Base-by-base conservation (phyloP, 495 filamentous ascomycete genomes). In the Amphirosellinia nigrospora region DNA sequence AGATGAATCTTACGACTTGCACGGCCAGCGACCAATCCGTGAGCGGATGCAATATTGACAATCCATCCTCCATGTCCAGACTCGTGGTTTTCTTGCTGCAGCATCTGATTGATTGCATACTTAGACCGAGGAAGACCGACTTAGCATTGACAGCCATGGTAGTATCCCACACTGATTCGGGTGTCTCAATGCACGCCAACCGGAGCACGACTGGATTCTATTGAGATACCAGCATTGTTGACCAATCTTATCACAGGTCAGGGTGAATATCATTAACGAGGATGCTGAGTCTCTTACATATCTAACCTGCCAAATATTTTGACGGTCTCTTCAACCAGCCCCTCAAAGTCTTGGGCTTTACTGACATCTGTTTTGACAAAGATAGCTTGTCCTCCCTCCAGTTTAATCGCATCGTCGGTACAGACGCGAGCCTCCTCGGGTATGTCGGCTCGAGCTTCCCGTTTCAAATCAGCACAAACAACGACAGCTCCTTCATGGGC, bases 31-130 rank as follows among this genome's bases (percentile, higher is more conserved):
- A 86, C 79, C 23, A 85, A 66, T 0, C 86, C 85, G 69, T 83
- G 74, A 2, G 86, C 79, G 7, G 80, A 84, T 1, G 84, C 80
- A 0, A 85, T 82, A 63, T 88, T 89, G 36, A 89, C 74, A 43
- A 89, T 87, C 85, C 86, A 88, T 10, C 87, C 88, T 48, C 85
- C 67, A 69, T 87, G 81, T 6, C 83, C 82, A 3, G 74, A 82
- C 0, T 76, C 34, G 68, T 79, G 75, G 0, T 78, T 80, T 9
- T 82, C 79, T 69, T 90, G 88, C 21, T 75, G 72, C 16, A 88
- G 68, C 82, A 88, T 86, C 73, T 89, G 86, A 0, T 72, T 68
- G n/a, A 81, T 69, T 0, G 82, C 85, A 64, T 84, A 87, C 55
- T 83, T 83, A 52, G 79, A 84, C 6, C 86, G 1, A 88, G 77